These are phyloP conservation scores for Fomitiporia mediterranea DNA, from an alignment of 1,284 basidiomycete genomes.

Conservation along the genomic window DNA sequence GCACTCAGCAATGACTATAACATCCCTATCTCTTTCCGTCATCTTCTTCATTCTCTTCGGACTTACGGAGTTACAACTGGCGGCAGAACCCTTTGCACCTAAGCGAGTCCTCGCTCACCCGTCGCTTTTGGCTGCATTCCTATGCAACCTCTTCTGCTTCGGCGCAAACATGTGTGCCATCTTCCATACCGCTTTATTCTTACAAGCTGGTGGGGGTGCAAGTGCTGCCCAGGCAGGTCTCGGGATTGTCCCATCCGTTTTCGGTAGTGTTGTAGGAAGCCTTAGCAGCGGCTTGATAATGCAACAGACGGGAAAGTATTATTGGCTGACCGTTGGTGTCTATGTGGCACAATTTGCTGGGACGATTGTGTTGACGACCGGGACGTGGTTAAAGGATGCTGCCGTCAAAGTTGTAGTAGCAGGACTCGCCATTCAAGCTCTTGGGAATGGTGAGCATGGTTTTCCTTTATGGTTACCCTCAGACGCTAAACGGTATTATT, in stretches of 20 bases:
- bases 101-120: conserved; percentile 45
- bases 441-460: conserved; percentile 41
- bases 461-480: background rate
- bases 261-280: conserved; percentile 45
- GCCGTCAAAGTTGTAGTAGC: background rate
- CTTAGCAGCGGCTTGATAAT: conserved; percentile 49
- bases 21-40: conserved; percentile 24
- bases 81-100: conserved; percentile 56
- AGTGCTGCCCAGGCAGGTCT: conserved; percentile 45
- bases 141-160: conserved; percentile 54
- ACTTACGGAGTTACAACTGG: conserved; percentile 37
- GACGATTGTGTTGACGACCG: conserved; percentile 33
- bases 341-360: conserved; percentile 40
- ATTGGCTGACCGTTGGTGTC: conserved; percentile 42
- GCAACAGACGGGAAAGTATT: conserved; percentile 54
- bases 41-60: conserved; percentile 27
- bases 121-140: conserved; percentile 47
- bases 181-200: conserved; percentile 53
- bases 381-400: background rate
- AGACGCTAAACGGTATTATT: background rate
- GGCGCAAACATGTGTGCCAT: conserved; percentile 41
- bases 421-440: conserved; percentile 35
- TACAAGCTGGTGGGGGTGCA: conserved; percentile 49
- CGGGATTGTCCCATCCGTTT: conserved; percentile 44
- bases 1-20: conserved; percentile 37